A percentile compares a stretch with the other conserved stretches of the same genome.
Evolutionary conservation across 352 stramenopile species (phyloP).

Genomic region (Phytophthora sp.): DNA sequence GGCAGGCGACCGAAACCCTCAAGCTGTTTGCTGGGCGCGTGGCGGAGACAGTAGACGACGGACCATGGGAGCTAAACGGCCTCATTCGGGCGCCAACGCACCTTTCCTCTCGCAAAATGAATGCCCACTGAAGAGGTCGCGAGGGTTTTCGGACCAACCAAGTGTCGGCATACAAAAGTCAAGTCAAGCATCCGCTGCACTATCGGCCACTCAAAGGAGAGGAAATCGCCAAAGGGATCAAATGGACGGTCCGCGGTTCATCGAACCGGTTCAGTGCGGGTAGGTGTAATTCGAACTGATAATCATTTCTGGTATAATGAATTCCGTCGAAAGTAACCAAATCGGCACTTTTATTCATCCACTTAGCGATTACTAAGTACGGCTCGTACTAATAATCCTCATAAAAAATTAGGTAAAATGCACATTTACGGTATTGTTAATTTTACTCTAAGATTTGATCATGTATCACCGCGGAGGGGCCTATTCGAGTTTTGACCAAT

Average conservation of each 20-base stretch:
- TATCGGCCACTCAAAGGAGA: conserved; percentile 42
- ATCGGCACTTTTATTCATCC: too few species aligned
- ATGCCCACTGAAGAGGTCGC: conserved; percentile 27
- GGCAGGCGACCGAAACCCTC: background rate
- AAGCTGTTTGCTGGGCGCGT: background rate
- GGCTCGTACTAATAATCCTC: too few species aligned
- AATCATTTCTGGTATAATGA: too few species aligned
- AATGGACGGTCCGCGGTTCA: conserved; percentile 28
- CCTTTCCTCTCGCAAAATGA: conserved; percentile 66
- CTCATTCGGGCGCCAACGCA: conserved; percentile 33
- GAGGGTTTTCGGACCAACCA: conserved; percentile 46
- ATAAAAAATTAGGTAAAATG: too few species aligned
- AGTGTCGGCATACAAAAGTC: conserved; percentile 31
- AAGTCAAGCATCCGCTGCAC: conserved; percentile 26
- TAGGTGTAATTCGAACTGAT: conserved; percentile 8
- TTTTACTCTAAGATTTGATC: too few species aligned
- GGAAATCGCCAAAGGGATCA: too few species aligned
- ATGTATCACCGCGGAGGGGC: too few species aligned
- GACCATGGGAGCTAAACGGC: background rate
- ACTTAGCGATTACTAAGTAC: too few species aligned
- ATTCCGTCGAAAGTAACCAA: too few species aligned
- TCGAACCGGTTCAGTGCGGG: conserved; percentile 17
- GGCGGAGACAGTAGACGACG: conserved; percentile 10
- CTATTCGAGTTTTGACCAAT: too few species aligned
- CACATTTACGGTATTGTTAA: too few species aligned